Conservation (phyloP, 2,329 filamentous ascomycete species). For the Colletotrichum higginsianum region DNA sequence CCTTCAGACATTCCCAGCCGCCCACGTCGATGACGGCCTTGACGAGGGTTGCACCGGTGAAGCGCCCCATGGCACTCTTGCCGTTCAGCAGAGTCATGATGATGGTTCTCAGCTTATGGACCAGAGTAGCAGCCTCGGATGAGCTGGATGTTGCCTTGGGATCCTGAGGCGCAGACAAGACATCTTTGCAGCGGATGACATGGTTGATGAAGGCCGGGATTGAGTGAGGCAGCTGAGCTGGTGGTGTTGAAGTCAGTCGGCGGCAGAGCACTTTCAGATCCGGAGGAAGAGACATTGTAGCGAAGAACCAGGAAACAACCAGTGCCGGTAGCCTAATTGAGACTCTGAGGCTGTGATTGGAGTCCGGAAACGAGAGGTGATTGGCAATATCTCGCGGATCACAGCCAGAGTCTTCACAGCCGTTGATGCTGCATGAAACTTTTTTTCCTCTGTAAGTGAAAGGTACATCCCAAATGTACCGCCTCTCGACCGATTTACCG, state of each 20-base stretch:
- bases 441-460: constrained; percentile 41
- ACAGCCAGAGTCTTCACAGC: constrained; percentile 19
- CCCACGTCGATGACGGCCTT: constrained; percentile 88
- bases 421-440: constrained; percentile 41
- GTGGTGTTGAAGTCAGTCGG: constrained; percentile 79
- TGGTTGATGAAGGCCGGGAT: constrained; percentile 78
- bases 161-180: constrained; percentile 76
- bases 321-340: not conserved
- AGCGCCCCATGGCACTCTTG: constrained; percentile 80
- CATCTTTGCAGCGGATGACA: constrained; percentile 68
- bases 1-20: constrained; percentile 85
- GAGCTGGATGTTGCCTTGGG: constrained; percentile 71
- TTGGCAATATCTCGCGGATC: constrained; percentile 13
- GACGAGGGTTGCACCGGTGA: constrained; percentile 82
- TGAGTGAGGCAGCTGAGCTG: constrained; percentile 81
- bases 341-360: not conserved
- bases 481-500: not conserved
- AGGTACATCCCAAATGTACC: constrained; percentile 34
- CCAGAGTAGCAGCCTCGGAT: constrained; percentile 77
- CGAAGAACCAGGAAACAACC: too few species aligned
- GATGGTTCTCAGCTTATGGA: constrained; percentile 87
- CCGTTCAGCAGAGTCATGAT: constrained; percentile 85
- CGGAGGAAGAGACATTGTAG: constrained; percentile 61
- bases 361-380: not conserved
- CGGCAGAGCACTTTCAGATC: constrained; percentile 77